Percentiles rank a stretch among this genome's conserved stretches.
Conservation (phyloP, 805 yeast genomes). For the Saccharomycopsis vini region DNA sequence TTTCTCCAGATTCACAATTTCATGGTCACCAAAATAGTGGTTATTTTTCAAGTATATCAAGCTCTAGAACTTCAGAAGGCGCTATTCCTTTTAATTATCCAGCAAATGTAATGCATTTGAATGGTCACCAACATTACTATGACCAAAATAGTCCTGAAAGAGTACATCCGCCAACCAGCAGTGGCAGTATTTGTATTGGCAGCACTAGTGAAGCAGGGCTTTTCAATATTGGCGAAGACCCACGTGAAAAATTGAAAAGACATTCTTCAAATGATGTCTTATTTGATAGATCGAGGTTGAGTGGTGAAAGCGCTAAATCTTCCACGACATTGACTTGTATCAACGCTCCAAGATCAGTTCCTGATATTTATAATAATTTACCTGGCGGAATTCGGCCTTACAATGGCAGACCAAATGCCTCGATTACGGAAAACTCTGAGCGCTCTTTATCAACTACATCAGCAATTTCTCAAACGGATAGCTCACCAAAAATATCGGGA, state of each 20-base stretch:
- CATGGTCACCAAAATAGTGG: slow-evolving; percentile 1
- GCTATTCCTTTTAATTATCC: slow-evolving; percentile 10
- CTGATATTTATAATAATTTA: slow-evolving; percentile 9
- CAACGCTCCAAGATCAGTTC: slow-evolving; percentile 16
- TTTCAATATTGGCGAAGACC: no score
- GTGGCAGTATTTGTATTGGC: background rate
- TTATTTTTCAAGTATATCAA: slow-evolving; percentile 12
- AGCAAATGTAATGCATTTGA: no score
- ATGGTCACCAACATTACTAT: slow-evolving; percentile 2
- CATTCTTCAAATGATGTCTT: slow-evolving; percentile 17
- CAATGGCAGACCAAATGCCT: background rate
- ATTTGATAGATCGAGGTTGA: slow-evolving; percentile 12
- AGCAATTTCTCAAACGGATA: background rate
- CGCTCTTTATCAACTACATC: background rate
- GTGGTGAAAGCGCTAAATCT: slow-evolving; percentile 2
- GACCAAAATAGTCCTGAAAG: background rate
- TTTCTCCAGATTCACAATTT: slow-evolving; percentile 7
- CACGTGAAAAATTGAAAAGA: slow-evolving; percentile 2
- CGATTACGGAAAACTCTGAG: background rate
- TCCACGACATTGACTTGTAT: slow-evolving; percentile 6
- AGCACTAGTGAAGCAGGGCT: no score
- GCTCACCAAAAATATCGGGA: background rate
- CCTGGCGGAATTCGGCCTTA: slow-evolving; percentile 5
- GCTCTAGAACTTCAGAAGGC: slow-evolving; percentile 15
- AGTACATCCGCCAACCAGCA: background rate